Evolutionary conservation across 345 rosid genomes (phyloP).

Genomic region (Rhodamnia rubescens): DNA sequence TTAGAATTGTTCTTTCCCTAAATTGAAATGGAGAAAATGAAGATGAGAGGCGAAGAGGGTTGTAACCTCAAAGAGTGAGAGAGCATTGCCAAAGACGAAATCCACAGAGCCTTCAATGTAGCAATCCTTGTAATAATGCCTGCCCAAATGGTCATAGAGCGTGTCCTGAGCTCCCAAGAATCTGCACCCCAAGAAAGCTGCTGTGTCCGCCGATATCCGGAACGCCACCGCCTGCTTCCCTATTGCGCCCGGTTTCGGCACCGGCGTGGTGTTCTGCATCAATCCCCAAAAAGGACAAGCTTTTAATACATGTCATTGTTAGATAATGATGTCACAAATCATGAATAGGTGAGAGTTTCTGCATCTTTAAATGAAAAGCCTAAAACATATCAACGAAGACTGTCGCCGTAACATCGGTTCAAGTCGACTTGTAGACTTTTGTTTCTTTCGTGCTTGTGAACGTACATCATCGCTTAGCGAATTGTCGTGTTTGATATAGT

Average conservation of each 20-base stretch:
- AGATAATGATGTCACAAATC: not conserved
- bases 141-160: conserved; percentile 76
- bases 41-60: not conserved
- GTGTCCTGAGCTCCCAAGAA: conserved; percentile 97
- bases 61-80: conserved; percentile 64
- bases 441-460: not conserved
- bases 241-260: conserved; percentile 73
- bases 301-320: not conserved
- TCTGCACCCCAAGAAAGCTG: conserved; percentile 61
- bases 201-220: conserved; percentile 86
- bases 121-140: conserved; percentile 95
- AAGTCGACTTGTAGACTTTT: not conserved
- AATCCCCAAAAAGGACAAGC: not conserved
- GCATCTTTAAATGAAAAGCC: not conserved
- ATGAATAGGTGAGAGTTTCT: not conserved
- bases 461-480: not conserved
- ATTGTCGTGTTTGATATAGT: not conserved
- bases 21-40: not conserved
- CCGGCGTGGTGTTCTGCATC: conserved; percentile 72
- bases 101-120: conserved; percentile 93
- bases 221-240: conserved; percentile 96
- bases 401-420: not conserved
- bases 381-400: not conserved
- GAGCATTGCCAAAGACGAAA: conserved; percentile 90
- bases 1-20: not conserved